phyloP scores from a whole-genome alignment of 768 basidiomycete species.

The Megacollybia marginata region DNA sequence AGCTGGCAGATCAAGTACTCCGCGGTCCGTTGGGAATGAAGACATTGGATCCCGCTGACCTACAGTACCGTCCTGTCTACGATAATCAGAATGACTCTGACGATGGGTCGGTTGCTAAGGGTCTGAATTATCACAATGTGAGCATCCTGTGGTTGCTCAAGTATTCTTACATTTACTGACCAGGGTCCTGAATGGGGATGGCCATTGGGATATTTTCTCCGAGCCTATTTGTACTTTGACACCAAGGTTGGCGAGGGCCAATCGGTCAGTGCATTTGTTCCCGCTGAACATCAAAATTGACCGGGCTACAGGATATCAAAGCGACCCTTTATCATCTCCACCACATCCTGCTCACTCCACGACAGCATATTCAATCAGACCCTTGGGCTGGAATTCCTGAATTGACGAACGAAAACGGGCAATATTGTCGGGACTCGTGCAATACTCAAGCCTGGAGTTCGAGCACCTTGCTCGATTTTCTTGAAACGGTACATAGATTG shows the following conservation, averaged over 20 bases:
- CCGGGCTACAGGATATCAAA: constrained; percentile 44
- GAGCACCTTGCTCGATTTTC: constrained; percentile 84
- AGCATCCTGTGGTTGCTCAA: background rate
- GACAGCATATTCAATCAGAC: constrained; percentile 69
- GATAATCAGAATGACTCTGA: constrained; percentile 89
- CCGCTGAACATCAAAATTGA: constrained; percentile 1
- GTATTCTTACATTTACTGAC: constrained; percentile 11
- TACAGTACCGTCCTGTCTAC: constrained; percentile 86
- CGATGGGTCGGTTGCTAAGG: constrained; percentile 85
- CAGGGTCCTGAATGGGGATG: constrained; percentile 94
- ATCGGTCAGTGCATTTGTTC: constrained; percentile 37
- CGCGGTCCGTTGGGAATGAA: constrained; percentile 94
- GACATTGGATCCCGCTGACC: constrained; percentile 82
- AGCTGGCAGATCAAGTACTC: constrained; percentile 72
- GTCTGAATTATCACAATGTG: constrained; percentile 92
- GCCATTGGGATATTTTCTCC: constrained; percentile 92
- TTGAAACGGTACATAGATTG: constrained; percentile 61
- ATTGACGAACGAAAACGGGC: constrained; percentile 80
- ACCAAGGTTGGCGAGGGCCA: constrained; percentile 57
- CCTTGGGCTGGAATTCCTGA: constrained; percentile 95
- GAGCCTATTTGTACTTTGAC: constrained; percentile 90
- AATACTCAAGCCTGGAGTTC: constrained; percentile 95
- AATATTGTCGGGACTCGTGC: constrained; percentile 82
- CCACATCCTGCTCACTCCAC: constrained; percentile 59
- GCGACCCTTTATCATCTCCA: constrained; percentile 79